Evolutionary conservation across 164 flowering plant genomes (phyloP), one percentile per base, ranked within the genome.

Genomic region (Santalum album): DNA sequence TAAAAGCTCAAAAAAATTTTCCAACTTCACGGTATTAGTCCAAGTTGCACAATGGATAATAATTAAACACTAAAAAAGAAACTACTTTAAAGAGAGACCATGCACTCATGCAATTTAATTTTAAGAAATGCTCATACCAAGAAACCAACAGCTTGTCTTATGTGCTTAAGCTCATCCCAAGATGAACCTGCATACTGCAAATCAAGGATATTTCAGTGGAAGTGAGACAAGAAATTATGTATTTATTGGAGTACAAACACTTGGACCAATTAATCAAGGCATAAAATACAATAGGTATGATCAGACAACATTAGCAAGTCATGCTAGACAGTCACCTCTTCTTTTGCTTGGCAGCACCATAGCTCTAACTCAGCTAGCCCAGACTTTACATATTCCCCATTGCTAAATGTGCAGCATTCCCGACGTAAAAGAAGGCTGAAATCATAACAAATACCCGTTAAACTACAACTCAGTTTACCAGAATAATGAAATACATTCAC

Each of bases 91-190:
- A n/a, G n/a, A n/a, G n/a, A n/a, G n/a, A n/a, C n/a, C n/a, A n/a
- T n/a, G n/a, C n/a, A n/a, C n/a, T n/a, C n/a, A n/a, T n/a, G n/a
- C 12, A 29, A 29, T 29, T 29, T 29, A 29, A 29, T 3, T 3
- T 29, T 29, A 29, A 29, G 9, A 29, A n/a, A n/a, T n/a, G n/a
- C 63, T 46, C 73, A 29, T 73, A 83, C 90, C 79, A 83, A 67
- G 67, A 83, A 83, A 4, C 90, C 90, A 53, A 83, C 86, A 36
- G 86, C 78, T 60, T 83, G 86, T 53, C 90, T 69, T 10, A 81
- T 73, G 73, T 81, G 86, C 59, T 70, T 81, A 6, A 83, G 74
- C 69, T 81, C 86, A 60, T 83, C 90, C 86, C 90, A 83, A 42
- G 90, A 73, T 12, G 79, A 65, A 19, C 86, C 86, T 21, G 84